These are phyloP conservation scores for Dendrostoma leiphaemia DNA, from an alignment of 2,329 filamentous ascomycete species.

Conservation along the genomic window DNA sequence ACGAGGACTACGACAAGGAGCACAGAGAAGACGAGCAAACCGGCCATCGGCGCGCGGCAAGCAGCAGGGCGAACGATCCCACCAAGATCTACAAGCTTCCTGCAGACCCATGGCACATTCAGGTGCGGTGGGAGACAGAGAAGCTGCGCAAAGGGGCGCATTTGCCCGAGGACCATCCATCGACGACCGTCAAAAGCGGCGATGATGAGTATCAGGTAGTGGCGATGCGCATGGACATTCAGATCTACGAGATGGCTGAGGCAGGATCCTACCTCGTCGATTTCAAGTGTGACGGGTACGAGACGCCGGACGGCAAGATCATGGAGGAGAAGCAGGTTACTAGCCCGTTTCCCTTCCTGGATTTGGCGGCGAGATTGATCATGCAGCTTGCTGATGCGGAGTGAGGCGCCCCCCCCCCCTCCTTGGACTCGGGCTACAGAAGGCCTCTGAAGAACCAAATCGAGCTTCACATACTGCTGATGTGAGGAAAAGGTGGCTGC, in stretches of 20 bases:
- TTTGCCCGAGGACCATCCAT: slow-evolving; percentile 26
- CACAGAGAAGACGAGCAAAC: slow-evolving; percentile 41
- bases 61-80: slow-evolving; percentile 44
- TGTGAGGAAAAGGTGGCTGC: not conserved
- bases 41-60: slow-evolving; percentile 28
- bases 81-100: slow-evolving; percentile 75
- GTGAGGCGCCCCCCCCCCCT: slow-evolving; percentile 28
- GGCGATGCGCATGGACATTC: slow-evolving; percentile 94
- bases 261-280: slow-evolving; percentile 91
- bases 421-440: not conserved
- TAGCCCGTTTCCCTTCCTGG: slow-evolving; percentile 92
- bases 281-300: slow-evolving; percentile 98
- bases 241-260: slow-evolving; percentile 86
- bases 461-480: not conserved
- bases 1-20: slow-evolving; percentile 55
- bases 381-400: slow-evolving; percentile 88
- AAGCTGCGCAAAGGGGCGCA: slow-evolving; percentile 43
- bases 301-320: slow-evolving; percentile 70
- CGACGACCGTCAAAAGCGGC: slow-evolving; percentile 33
- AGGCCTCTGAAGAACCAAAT: not conserved
- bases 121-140: slow-evolving; percentile 82
- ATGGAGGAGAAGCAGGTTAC: slow-evolving; percentile 93
- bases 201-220: slow-evolving; percentile 63
- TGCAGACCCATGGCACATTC: slow-evolving; percentile 92
- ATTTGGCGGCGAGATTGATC: slow-evolving; percentile 88